Percentiles rank a stretch among this genome's conserved stretches.
phyloP scores from a whole-genome alignment of 2,329 filamentous ascomycete genomes.

The Penicillium sp. region DNA sequence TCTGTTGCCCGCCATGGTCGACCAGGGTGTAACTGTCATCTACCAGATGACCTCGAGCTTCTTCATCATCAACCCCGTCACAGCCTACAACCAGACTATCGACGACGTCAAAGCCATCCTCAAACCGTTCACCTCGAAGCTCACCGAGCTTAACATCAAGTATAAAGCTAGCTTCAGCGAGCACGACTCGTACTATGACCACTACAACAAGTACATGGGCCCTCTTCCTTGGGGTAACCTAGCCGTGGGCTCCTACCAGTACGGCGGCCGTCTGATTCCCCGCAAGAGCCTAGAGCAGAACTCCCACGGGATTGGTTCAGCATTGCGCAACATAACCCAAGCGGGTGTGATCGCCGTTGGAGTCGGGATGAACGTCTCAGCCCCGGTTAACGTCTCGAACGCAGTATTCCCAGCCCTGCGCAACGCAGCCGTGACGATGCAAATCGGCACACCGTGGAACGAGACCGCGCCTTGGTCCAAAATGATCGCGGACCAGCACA shows the following conservation, averaged over 20 bases:
- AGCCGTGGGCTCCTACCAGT: constrained; percentile 27
- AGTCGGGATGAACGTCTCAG: constrained; percentile 41
- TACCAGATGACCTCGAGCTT: constrained; percentile 54
- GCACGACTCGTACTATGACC: constrained; percentile 35
- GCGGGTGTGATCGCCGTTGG: constrained; percentile 38
- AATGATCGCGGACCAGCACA: constrained; percentile 36
- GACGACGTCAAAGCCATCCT: constrained; percentile 48
- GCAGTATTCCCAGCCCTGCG: constrained; percentile 43
- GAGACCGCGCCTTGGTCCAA: constrained; percentile 38
- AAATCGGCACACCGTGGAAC: constrained; percentile 37
- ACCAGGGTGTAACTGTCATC: constrained; percentile 50
- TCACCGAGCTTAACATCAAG: constrained; percentile 38
- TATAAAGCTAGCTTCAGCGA: constrained; percentile 31
- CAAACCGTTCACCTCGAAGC: constrained; percentile 42
- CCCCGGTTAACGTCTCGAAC: constrained; percentile 37
- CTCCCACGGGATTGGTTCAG: constrained; percentile 27
- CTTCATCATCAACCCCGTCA: constrained; percentile 48
- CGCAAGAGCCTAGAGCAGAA: constrained; percentile 34
- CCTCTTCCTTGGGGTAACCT: constrained; percentile 31
- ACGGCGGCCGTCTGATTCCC: constrained; percentile 38
- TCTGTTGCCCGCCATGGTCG: constrained; percentile 51
- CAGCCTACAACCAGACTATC: constrained; percentile 48
- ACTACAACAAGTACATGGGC: constrained; percentile 35
- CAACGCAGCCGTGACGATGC: constrained; percentile 38
- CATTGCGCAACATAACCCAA: constrained; percentile 36